Evolutionary conservation across 331 rosid genomes (phyloP), one percentile per base, ranked within the genome.

Genomic region (Quercus lobata): DNA sequence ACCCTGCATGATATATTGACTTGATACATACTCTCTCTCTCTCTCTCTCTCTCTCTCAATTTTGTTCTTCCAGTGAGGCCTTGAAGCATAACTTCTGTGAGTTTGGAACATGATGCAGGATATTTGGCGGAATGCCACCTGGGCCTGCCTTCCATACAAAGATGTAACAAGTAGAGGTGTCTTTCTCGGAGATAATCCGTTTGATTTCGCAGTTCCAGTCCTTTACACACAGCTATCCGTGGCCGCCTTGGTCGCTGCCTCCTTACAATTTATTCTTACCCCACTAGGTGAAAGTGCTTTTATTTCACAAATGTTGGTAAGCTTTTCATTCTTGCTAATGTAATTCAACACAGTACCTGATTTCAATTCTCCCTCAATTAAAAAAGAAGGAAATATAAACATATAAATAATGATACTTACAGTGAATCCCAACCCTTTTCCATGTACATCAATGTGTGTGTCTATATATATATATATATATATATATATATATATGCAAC

Each of bases 261-360:
- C 37, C 25, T 75, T 87, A 11, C 80, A 76, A 7, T 1, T 54
- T 10, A 1, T 87, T 57, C 87, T 90, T 72, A 17, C 57, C 80
- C 93, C 90, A 54, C 49, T 87, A 14, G 93, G 90, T 1, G 74
- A 76, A 32, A 81, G 79, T 34, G 75, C 79, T 74, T 92, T 86
- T 84, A 49, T 86, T 58, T 78, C 94, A 7, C 91, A 85, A 17
- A 56, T 88, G 87, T 81, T 90, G 84, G 94, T 87, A 87, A 76
- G 66, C 19, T 21, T 52, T 80, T 22, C 30, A 56, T 24, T 60
- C 66, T 24, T 60, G 32, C 63, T 21, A 24, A 17, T 57, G 63
- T 19, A 55, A 55, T 55, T 55, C 21, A 55, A 55, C 60, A 55
- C 63, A 21, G 46, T 21, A 57, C 63, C 24, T 8, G 63, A 60